These are phyloP conservation scores for Durio zibethinus DNA, from an alignment of 345 rosid species.

Conservation along the genomic window DNA sequence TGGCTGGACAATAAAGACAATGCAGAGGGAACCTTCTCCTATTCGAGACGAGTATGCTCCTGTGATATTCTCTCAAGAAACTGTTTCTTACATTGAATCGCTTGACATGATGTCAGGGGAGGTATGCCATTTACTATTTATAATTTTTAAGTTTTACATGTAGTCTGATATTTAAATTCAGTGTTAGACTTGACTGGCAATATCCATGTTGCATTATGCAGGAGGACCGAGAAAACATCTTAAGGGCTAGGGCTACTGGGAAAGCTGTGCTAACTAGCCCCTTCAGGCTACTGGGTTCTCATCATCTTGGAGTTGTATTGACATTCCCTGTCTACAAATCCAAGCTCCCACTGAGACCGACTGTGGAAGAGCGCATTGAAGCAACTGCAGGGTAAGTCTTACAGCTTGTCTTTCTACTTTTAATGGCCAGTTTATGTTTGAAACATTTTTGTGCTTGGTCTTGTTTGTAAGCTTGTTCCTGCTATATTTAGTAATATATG, in stretches of 20 bases:
- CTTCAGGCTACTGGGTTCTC: constrained; percentile 81
- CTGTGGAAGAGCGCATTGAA: constrained; percentile 61
- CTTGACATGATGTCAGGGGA: constrained; percentile 99
- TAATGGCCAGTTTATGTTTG: not conserved
- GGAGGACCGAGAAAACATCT: constrained; percentile 94
- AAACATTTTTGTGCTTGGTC: not conserved
- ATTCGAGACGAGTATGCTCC: constrained; percentile 95
- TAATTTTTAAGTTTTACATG: not conserved
- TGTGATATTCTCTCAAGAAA: constrained; percentile 88
- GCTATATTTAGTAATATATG: not conserved
- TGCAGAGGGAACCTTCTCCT: constrained; percentile 84
- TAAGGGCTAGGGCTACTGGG: constrained; percentile 86
- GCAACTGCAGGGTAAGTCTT: constrained; percentile 83
- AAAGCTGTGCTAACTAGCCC: constrained; percentile 95
- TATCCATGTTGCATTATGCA: constrained; percentile 25
- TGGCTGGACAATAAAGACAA: constrained; percentile 84
- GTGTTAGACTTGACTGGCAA: constrained; percentile 11
- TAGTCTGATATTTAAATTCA: not conserved
- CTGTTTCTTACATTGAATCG: constrained; percentile 84
- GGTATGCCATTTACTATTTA: constrained; percentile 38
- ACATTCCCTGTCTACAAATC: constrained; percentile 96
- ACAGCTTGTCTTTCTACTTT: not conserved
- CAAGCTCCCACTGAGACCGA: constrained; percentile 66
- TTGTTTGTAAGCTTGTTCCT: not conserved
- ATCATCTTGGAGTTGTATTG: constrained; percentile 95